Percentiles rank a stretch among this genome's conserved stretches.
Evolutionary conservation across 495 filamentous ascomycete genomes (phyloP).

Genomic region (Lepraria neglecta): DNA sequence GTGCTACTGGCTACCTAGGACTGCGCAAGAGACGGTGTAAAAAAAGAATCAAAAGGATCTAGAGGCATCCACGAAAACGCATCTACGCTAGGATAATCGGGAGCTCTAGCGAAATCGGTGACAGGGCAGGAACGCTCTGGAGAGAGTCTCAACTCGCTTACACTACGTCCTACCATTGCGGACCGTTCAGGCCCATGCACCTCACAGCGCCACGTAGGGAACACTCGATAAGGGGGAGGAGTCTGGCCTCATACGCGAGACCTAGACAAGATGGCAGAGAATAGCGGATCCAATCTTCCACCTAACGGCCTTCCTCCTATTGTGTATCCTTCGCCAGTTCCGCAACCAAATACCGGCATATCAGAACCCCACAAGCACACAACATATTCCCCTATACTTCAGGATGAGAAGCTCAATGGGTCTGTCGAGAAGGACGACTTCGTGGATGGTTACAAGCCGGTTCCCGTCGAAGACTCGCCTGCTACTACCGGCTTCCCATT

Average conservation of each 20-base stretch:
- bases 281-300: neutral
- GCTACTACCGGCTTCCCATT: slow-evolving; percentile 11
- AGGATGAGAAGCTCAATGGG: slow-evolving; percentile 4
- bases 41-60: neutral
- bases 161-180: neutral
- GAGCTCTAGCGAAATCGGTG: neutral
- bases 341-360: neutral
- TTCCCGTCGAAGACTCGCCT: neutral
- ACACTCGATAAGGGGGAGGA: slow-evolving; percentile 1
- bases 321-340: neutral
- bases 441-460: neutral
- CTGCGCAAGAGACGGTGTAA: neutral
- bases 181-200: slow-evolving; percentile 1
- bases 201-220: slow-evolving; percentile 4
- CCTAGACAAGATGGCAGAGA: slow-evolving; percentile 3
- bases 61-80: neutral
- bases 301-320: neutral
- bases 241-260: neutral
- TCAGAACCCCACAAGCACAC: neutral
- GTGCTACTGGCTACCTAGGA: neutral
- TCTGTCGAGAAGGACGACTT: neutral
- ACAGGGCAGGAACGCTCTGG: neutral
- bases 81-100: neutral
- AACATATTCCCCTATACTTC: slow-evolving; percentile 14
- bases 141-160: neutral